These are phyloP conservation scores for Paramecium tetraurelia DNA, from an alignment of 73 alveolate genomes.

Conservation along the genomic window DNA sequence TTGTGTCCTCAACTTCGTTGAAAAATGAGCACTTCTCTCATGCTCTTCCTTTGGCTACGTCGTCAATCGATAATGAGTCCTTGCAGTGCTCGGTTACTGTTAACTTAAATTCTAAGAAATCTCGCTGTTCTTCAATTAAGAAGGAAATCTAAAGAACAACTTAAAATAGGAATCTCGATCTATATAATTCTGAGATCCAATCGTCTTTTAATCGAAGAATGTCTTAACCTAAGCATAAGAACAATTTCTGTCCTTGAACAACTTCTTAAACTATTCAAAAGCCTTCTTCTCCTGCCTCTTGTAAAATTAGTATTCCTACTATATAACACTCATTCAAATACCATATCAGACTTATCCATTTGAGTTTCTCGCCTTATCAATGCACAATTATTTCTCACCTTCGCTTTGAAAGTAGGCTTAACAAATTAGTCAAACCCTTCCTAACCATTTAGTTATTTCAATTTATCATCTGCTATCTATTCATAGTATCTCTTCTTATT, in stretches of 20 bases:
- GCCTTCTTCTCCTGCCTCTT: constrained; percentile 1
- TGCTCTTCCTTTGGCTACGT: not conserved
- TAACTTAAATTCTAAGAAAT: not conserved
- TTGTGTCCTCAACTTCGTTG: not conserved
- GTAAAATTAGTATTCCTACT: not conserved
- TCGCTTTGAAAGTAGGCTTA: not conserved
- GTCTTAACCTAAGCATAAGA: constrained; percentile 44
- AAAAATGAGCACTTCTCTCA: not conserved
- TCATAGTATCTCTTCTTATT: not conserved
- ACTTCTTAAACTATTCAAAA: not conserved
- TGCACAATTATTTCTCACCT: not conserved
- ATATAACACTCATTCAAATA: not conserved
- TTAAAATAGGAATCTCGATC: not conserved
- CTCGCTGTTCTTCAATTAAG: not conserved
- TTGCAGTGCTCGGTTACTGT: not conserved
- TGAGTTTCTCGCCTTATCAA: not conserved
- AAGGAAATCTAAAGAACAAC: constrained; percentile 28
- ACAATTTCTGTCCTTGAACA: constrained; percentile 41
- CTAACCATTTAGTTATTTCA: not conserved
- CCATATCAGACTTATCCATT: not conserved
- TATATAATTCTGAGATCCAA: not conserved
- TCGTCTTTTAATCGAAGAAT: constrained; percentile 13
- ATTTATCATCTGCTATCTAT: not conserved
- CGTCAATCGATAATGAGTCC: not conserved
- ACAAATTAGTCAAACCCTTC: not conserved